A percentile compares a stretch with the other conserved stretches of the same genome.
phyloP scores from a whole-genome alignment of 2,329 filamentous ascomycete genomes.

The Aspergillus texensis region DNA sequence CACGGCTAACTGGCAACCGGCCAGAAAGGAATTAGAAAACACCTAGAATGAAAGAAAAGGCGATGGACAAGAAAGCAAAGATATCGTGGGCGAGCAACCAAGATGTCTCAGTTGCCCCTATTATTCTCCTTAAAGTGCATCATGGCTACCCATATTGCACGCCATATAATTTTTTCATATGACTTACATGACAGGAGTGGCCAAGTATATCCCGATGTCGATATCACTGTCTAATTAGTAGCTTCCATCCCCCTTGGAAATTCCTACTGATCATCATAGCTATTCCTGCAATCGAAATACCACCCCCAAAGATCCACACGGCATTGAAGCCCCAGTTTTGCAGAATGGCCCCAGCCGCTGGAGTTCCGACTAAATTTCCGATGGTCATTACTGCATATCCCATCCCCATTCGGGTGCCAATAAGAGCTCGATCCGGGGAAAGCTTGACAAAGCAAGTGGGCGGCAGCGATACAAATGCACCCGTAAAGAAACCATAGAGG shows the following conservation, averaged over 20 bases:
- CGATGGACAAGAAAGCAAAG: neutral
- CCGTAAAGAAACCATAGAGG: constrained; percentile 1
- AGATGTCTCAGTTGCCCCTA: neutral
- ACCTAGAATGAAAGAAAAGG: neutral
- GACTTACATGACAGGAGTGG: neutral
- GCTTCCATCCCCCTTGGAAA: constrained; percentile 2
- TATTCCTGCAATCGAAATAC: constrained; percentile 2
- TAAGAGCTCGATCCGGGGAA: neutral
- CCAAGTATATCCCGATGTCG: neutral
- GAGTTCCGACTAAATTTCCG: constrained; percentile 2
- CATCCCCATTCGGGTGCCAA: constrained; percentile 8
- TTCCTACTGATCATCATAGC: constrained; percentile 6
- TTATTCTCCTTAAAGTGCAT: neutral
- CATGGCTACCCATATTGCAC: neutral
- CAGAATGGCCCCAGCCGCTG: neutral
- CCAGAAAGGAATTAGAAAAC: neutral
- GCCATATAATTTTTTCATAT: neutral
- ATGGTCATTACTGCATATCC: constrained; percentile 6
- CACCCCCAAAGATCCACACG: constrained; percentile 7
- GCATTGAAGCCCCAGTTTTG: constrained; percentile 1
- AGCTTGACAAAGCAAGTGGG: constrained; percentile 6
- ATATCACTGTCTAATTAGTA: neutral
- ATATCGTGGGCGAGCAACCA: neutral
- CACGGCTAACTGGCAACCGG: neutral
- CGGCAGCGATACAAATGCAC: constrained; percentile 2